These are phyloP conservation scores for Diaporthe citrichinensis DNA, from an alignment of 2,329 filamentous ascomycete species.

Conservation along the genomic window DNA sequence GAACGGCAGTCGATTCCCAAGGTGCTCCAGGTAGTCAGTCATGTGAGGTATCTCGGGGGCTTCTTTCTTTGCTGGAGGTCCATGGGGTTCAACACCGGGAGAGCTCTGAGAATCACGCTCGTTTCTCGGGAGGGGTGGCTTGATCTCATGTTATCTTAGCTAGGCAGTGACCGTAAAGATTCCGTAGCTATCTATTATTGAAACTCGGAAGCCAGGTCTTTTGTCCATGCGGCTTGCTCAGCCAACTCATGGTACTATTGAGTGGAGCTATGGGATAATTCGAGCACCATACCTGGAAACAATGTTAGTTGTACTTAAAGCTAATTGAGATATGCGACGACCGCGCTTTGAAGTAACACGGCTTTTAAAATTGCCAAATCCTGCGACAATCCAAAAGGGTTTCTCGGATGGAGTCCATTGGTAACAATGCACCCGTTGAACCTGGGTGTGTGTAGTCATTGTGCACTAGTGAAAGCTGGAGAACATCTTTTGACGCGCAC, in stretches of 20 bases:
- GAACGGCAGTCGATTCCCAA: not conserved
- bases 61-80: not conserved
- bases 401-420: too few relatives aligned
- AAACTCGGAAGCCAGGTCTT: too few relatives aligned
- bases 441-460: not conserved
- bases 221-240: too few relatives aligned
- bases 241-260: too few relatives aligned
- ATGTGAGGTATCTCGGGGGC: not conserved
- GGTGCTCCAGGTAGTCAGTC: not conserved
- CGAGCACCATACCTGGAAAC: too few relatives aligned
- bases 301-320: too few relatives aligned
- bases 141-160: not conserved
- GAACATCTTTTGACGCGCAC: not conserved
- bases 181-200: not conserved
- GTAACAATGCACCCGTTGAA: too few relatives aligned
- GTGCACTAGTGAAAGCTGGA: not conserved
- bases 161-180: not conserved
- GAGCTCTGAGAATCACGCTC: not conserved
- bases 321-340: too few relatives aligned
- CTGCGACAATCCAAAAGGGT: too few relatives aligned
- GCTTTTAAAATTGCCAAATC: too few relatives aligned
- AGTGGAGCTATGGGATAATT: too few relatives aligned
- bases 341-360: too few relatives aligned
- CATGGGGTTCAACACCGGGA: not conserved
- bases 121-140: not conserved